Conservation (phyloP, 352 stramenopile genomes). For the Phytophthora parvispora region DNA sequence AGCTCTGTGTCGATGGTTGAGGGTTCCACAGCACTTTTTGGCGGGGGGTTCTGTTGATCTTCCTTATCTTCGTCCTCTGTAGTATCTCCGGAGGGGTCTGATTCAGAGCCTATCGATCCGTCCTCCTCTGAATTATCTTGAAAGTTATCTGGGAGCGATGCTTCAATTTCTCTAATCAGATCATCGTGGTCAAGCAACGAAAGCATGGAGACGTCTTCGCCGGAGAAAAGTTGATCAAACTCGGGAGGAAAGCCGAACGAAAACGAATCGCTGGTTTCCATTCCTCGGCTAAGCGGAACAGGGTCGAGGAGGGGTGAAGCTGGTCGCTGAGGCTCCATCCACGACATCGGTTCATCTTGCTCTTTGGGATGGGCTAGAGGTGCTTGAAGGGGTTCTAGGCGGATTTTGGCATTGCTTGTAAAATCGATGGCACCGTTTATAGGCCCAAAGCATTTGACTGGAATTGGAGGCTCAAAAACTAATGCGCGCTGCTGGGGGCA, state of each 20-base stretch:
- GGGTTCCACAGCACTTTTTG: conserved; percentile 1
- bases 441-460: conserved; percentile 20
- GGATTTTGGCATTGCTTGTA: conserved; percentile 31
- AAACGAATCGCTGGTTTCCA: conserved; percentile 5
- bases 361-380: conserved; percentile 5
- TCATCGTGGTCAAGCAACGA: conserved; percentile 55
- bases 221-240: conserved; percentile 43
- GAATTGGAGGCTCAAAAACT: conserved; percentile 3
- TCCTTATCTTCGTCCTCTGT: conserved; percentile 67
- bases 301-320: conserved; percentile 12
- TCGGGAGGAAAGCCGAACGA: conserved; percentile 28
- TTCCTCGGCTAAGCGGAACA: conserved; percentile 1
- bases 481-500: background rate
- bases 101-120: conserved; percentile 70
- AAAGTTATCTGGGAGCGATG: conserved; percentile 59
- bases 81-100: conserved; percentile 77
- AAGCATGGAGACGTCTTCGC: conserved; percentile 45
- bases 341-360: conserved; percentile 2
- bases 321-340: conserved; percentile 9
- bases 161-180: conserved; percentile 78
- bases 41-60: conserved; percentile 39
- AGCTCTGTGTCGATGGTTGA: conserved; percentile 5
- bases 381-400: conserved; percentile 24
- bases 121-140: conserved; percentile 57
- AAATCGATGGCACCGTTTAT: conserved; percentile 3